Evolutionary conservation across 1,284 basidiomycete species (phyloP).

Genomic region (Heterobasidion parviporum): DNA sequence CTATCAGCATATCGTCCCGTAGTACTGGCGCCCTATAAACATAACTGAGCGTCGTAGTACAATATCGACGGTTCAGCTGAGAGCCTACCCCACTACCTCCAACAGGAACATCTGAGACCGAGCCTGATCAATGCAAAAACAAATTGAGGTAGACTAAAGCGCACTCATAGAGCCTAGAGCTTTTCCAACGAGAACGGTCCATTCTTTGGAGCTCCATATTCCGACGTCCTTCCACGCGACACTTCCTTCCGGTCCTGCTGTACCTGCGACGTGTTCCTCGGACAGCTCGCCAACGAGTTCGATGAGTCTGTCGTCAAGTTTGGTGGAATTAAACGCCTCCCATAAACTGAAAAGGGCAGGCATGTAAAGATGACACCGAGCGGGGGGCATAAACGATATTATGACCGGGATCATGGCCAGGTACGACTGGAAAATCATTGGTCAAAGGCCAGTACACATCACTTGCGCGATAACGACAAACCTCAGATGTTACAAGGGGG

Average conservation of each 20-base stretch:
- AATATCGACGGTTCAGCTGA: background rate
- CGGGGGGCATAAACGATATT: slow-evolving; percentile 70
- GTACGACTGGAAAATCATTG: slow-evolving; percentile 34
- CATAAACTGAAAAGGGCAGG: slow-evolving; percentile 74
- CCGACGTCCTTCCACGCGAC: slow-evolving; percentile 73
- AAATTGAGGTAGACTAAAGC: slow-evolving; percentile 21
- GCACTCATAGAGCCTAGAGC: slow-evolving; percentile 82
- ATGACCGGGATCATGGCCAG: slow-evolving; percentile 65
- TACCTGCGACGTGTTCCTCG: slow-evolving; percentile 69
- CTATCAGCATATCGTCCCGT: slow-evolving; percentile 66
- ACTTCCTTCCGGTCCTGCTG: slow-evolving; percentile 40
- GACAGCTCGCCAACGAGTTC: slow-evolving; percentile 73
- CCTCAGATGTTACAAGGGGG: slow-evolving; percentile 57
- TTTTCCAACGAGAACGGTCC: slow-evolving; percentile 81
- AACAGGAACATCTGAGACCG: slow-evolving; percentile 59
- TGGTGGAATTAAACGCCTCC: slow-evolving; percentile 78
- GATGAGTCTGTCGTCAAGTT: slow-evolving; percentile 81
- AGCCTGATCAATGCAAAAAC: slow-evolving; percentile 7
- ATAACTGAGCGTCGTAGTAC: slow-evolving; percentile 2
- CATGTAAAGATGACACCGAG: slow-evolving; percentile 61
- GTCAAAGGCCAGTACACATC: slow-evolving; percentile 4
- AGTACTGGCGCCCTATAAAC: slow-evolving; percentile 45
- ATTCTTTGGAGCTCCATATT: slow-evolving; percentile 85
- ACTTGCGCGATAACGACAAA: slow-evolving; percentile 20
- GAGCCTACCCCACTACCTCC: slow-evolving; percentile 50